Percentiles rank a stretch among this genome's conserved stretches.
phyloP scores from a whole-genome alignment of 306 rosid genomes.

The Hippophae tibetana region DNA sequence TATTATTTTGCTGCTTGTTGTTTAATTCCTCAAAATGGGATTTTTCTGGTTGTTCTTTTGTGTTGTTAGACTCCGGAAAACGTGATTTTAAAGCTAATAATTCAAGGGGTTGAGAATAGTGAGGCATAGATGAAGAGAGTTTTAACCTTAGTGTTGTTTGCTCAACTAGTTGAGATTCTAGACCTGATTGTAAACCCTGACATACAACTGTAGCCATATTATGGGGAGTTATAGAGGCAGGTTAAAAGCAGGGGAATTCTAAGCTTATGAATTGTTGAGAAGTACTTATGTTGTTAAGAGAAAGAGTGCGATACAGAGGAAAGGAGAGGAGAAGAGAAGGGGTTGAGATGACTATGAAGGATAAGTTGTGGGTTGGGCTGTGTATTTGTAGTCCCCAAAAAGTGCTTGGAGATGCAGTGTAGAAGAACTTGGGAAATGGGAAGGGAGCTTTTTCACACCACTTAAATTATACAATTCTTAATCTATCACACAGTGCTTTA shows the following conservation, averaged over 20 bases:
- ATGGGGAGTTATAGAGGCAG: slow-evolving; percentile 1
- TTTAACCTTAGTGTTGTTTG: slow-evolving; percentile 48
- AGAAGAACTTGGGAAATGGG: slow-evolving; percentile 15
- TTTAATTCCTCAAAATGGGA: slow-evolving; percentile 10
- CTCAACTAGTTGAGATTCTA: slow-evolving; percentile 52
- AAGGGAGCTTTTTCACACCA: slow-evolving; percentile 30
- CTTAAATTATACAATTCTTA: slow-evolving; percentile 40
- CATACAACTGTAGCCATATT: slow-evolving; percentile 69
- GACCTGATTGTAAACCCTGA: slow-evolving; percentile 44
- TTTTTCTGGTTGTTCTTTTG: slow-evolving; percentile 17
- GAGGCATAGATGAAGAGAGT: slow-evolving; percentile 32
- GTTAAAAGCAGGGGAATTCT: slow-evolving; percentile 13
- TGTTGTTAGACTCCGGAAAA: slow-evolving; percentile 23
- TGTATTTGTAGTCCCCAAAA: slow-evolving; percentile 78
- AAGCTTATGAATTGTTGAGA: slow-evolving; percentile 1
- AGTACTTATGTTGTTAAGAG: slow-evolving; percentile 11
- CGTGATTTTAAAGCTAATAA: slow-evolving; percentile 32
- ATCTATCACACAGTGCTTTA: slow-evolving; percentile 27
- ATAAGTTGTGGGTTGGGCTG: slow-evolving; percentile 31
- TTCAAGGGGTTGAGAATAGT: slow-evolving; percentile 27
- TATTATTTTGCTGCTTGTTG: slow-evolving; percentile 7
- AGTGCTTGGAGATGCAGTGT: slow-evolving; percentile 18
- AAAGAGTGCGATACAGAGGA: slow-evolving; percentile 1
- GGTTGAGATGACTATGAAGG: slow-evolving; percentile 29
- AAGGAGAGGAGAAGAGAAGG: slow-evolving; percentile 3